A percentile compares a stretch with the other conserved stretches of the same genome.
Conservation (phyloP, 768 basidiomycete genomes). For the Erythrobasidium yunnanense region DNA sequence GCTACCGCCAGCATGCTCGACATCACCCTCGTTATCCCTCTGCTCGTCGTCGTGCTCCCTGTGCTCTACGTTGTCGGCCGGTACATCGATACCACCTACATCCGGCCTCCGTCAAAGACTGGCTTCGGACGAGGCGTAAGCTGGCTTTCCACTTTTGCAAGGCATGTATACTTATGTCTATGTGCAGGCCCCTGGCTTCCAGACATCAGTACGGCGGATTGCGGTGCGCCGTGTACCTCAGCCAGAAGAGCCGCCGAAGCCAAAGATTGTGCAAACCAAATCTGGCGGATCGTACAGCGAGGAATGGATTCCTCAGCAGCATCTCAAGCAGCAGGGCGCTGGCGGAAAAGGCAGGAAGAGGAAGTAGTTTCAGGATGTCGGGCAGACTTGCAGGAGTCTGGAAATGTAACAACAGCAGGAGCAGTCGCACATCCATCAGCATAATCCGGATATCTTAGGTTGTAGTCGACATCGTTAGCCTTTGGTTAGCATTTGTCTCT, state of each 20-base stretch:
- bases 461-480: too few species aligned
- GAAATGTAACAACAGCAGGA: too few species aligned
- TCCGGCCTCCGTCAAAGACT: conserved; percentile 2
- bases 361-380: not conserved
- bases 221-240: not conserved
- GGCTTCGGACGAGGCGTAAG: conserved; percentile 17
- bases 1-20: not conserved
- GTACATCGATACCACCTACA: not conserved
- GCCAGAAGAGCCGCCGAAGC: not conserved
- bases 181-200: conserved; percentile 21
- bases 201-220: conserved; percentile 13
- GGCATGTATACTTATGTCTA: not conserved
- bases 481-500: too few species aligned
- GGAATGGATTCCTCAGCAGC: not conserved
- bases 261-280: not conserved
- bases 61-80: not conserved
- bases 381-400: too few species aligned
- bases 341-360: not conserved
- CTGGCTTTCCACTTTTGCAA: not conserved
- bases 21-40: not conserved
- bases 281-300: not conserved
- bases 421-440: too few species aligned
- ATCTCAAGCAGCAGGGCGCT: not conserved
- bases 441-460: too few species aligned
- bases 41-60: not conserved